Conservation (phyloP, 352 stramenopile species). For the Pythium biforme region DNA sequence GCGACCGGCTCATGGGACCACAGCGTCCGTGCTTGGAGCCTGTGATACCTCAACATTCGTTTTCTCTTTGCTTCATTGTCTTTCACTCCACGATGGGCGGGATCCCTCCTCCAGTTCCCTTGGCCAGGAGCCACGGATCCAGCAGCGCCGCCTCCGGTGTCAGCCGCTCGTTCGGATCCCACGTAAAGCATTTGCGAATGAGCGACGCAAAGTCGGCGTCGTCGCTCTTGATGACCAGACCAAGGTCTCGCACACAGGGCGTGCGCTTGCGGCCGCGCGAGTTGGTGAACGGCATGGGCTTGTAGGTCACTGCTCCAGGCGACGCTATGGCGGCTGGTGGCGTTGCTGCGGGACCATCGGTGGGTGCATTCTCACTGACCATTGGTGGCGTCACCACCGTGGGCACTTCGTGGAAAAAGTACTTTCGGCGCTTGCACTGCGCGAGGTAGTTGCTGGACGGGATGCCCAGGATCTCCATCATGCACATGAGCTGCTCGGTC, state of each 20-base stretch:
- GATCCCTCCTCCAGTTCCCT: background rate
- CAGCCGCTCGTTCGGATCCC: slow-evolving; percentile 58
- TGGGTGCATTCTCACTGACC: background rate
- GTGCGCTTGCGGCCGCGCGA: slow-evolving; percentile 53
- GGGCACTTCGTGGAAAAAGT: slow-evolving; percentile 57
- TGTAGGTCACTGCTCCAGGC: slow-evolving; percentile 22
- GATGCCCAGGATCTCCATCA: slow-evolving; percentile 74
- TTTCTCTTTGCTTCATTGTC: background rate
- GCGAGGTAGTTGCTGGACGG: slow-evolving; percentile 46
- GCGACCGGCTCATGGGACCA: slow-evolving; percentile 67
- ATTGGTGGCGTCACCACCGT: background rate
- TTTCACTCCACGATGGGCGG: background rate
- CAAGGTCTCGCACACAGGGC: slow-evolving; percentile 40
- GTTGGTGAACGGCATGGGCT: slow-evolving; percentile 55
- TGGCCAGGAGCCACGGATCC: slow-evolving; percentile 54
- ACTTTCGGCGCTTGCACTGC: slow-evolving; percentile 51
- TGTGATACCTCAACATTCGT: slow-evolving; percentile 18
- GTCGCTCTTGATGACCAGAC: slow-evolving; percentile 37
- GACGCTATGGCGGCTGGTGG: background rate
- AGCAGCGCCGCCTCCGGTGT: slow-evolving; percentile 53
- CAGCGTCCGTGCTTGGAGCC: slow-evolving; percentile 46
- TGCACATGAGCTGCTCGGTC: slow-evolving; percentile 80
- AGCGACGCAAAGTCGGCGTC: slow-evolving; percentile 62
- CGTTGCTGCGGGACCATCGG: background rate
- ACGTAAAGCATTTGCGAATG: slow-evolving; percentile 61